Base-by-base conservation (phyloP, 352 stramenopile genomes). In the Pilasporangium apinafurcum region DNA sequence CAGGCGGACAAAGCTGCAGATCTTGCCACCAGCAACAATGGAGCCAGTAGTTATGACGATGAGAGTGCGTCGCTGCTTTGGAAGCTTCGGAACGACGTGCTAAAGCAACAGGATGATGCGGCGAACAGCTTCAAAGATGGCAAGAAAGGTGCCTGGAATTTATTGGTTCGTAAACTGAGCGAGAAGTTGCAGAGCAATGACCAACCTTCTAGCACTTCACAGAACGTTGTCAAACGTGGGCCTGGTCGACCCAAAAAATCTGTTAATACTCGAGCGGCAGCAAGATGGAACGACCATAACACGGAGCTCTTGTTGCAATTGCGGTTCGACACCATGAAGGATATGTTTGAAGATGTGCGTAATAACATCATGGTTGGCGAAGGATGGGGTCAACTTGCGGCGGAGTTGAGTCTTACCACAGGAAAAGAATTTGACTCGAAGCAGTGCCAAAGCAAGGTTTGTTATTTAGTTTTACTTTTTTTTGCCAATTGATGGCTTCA, bases 381-480 rank as follows among this genome's bases (percentile, higher is more conserved):
- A 18, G 44, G 33, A 20, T 52, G 45, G 45, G 30, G 44, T 30
- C 14, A 20, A 26, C 36, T 52, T 8, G 45, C 45, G 13, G 27
- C 32, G n/a, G 29, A 34, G n/a, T 22, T 52, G n/a, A 37, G 30
- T 20, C 34, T 20, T 14, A 18, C 27, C 16, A 38, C 45, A 17
- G 35, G 35, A 35, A 52, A 44, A 21, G 18, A 13, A 12, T 52
- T 52, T 8, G 35, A 52, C 37, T 52, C 45, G 28, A 35, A 52
- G 13, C 45, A 52, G 37, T 52, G 45, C 45, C 45, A 52, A 30
- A 52, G 45, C 45, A 52, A 52, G 20, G 45, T 52, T 18, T 8
- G 45, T 37, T n/a, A 26, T n/a, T n/a, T n/a, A n/a, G 10, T 27
- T 6, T 36, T 1, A 37, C 26, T 45, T 5, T 8, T n/a, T 40